Base-by-base conservation (phyloP, 768 basidiomycete species). In the Collybia sordida region DNA sequence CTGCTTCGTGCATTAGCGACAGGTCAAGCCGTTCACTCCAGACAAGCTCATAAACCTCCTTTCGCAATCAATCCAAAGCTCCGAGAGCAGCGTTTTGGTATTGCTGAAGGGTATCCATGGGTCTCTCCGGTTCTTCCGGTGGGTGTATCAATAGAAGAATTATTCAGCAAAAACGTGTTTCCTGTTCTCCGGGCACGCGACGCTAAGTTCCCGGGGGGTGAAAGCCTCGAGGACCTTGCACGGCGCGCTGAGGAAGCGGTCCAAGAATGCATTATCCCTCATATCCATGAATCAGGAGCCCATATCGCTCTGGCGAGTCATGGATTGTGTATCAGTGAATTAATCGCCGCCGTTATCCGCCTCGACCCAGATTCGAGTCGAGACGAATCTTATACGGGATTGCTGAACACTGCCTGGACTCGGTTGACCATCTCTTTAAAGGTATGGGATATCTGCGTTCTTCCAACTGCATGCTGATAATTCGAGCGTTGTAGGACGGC, bases 371-470 rank as follows among this genome's bases (percentile, higher is more conserved):
- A 72, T 49, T 72, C 78, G 35, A 64, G 69, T 7, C 61, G 64
- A 7, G 72, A 68, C 24, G 60, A 58, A 24, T 66, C 48, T 25
- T 73, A 65, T 50, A 68, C 53, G 50, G 86, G 87, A 3, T 64
- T 90, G 45, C 35, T 71, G 52, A 90, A 90, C 58, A 90, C 88
- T 0, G 88, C 83, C n/a, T 90, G 88, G 88, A 82, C 81, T 25
- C 72, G 86, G 43, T 72, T 79, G 9, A 71, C 71, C 43, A 79
- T 64, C 41, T 71, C 61, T 51, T 62, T 62, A 57, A 77, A 76
- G 78, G 85, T 70, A 51, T 44, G 63, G 44, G 2, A 9, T 9
- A 36, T 31, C 8, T 25, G 3, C 39, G 22, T n/a, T n/a, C n/a
- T n/a, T 24, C 35, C 17, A 19, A 18, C 17, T 43, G 17, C 52